A percentile compares a stretch with the other conserved stretches of the same genome.
Evolutionary conservation across 768 basidiomycete species (phyloP).

Genomic region (Lactarius sp.): DNA sequence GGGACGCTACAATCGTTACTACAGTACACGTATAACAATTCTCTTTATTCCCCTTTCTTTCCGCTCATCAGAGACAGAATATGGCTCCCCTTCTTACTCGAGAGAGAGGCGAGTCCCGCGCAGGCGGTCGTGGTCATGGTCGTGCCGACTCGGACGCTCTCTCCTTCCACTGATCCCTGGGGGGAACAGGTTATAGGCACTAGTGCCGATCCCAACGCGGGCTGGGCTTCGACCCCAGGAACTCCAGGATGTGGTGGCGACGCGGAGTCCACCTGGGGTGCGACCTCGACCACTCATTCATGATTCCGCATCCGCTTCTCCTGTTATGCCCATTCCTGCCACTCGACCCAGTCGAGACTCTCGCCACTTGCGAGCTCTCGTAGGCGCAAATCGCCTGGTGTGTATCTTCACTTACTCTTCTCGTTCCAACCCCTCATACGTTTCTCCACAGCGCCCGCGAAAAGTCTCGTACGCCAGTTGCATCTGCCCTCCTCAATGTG

Average conservation of each 20-base stretch:
- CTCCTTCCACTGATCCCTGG: slow-evolving; percentile 29
- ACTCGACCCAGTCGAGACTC: slow-evolving; percentile 44
- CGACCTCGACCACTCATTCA: slow-evolving; percentile 29
- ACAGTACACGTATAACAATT: slow-evolving; percentile 51
- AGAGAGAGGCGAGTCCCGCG: slow-evolving; percentile 50
- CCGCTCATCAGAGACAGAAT: slow-evolving; percentile 38
- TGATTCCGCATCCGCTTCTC: slow-evolving; percentile 28
- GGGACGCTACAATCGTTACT: slow-evolving; percentile 65
- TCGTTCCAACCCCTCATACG: slow-evolving; percentile 3
- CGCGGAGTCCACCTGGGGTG: slow-evolving; percentile 32
- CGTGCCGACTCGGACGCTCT: slow-evolving; percentile 31
- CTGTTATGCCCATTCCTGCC: slow-evolving; percentile 31
- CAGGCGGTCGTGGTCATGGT: slow-evolving; percentile 59
- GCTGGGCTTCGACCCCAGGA: slow-evolving; percentile 29
- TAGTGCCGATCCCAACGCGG: slow-evolving; percentile 24
- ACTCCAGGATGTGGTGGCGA: slow-evolving; percentile 30
- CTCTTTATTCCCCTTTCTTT: slow-evolving; percentile 19
- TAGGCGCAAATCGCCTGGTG: slow-evolving; percentile 85
- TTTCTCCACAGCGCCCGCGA: slow-evolving; percentile 51
- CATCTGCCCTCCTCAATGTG: slow-evolving; percentile 28
- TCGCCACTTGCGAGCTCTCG: slow-evolving; percentile 71
- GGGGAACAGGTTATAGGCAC: slow-evolving; percentile 29
- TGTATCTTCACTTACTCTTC: slow-evolving; percentile 26
- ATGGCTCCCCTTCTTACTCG: slow-evolving; percentile 49
- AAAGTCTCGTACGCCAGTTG: slow-evolving; percentile 49